Percentiles rank a stretch among this genome's conserved stretches.
phyloP scores from a whole-genome alignment of 1,284 basidiomycete species.

The Sphaerobolus stellatus region DNA sequence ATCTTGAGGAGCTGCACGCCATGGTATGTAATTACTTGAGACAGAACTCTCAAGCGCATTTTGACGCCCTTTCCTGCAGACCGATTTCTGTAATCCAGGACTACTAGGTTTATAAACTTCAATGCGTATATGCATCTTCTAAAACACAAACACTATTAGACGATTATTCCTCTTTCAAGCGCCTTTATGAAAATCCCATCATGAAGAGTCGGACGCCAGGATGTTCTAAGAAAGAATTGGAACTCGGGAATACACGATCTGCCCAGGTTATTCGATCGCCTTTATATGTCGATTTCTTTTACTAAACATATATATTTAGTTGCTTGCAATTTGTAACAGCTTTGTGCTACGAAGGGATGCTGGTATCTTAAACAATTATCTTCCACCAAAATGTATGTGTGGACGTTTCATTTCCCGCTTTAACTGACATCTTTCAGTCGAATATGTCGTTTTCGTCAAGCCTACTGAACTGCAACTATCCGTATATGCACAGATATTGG shows the following conservation, averaged over 20 bases:
- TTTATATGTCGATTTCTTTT: slow-evolving; percentile 3
- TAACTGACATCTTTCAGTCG: slow-evolving; percentile 51
- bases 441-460: slow-evolving; percentile 91
- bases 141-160: slow-evolving; percentile 38
- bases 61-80: slow-evolving; percentile 40
- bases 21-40: slow-evolving; percentile 61
- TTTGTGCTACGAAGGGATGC: slow-evolving; percentile 91
- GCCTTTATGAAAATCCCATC: slow-evolving; percentile 88
- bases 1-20: slow-evolving; percentile 91
- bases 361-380: slow-evolving; percentile 75
- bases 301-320: slow-evolving; percentile 41
- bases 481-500: slow-evolving; percentile 77
- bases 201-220: slow-evolving; percentile 82
- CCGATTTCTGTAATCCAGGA: slow-evolving; percentile 92
- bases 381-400: slow-evolving; percentile 85
- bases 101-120: slow-evolving; percentile 61
- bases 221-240: slow-evolving; percentile 68
- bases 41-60: slow-evolving; percentile 3
- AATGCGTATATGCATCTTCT: background rate
- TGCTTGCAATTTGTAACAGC: slow-evolving; percentile 75
- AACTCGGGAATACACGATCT: slow-evolving; percentile 72
- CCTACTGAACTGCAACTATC: slow-evolving; percentile 80
- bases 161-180: slow-evolving; percentile 72
- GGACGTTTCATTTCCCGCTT: slow-evolving; percentile 17
- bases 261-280: slow-evolving; percentile 52